These are phyloP conservation scores for Debaryomyces tyrocola DNA, from an alignment of 805 yeast genomes.

Conservation along the genomic window DNA sequence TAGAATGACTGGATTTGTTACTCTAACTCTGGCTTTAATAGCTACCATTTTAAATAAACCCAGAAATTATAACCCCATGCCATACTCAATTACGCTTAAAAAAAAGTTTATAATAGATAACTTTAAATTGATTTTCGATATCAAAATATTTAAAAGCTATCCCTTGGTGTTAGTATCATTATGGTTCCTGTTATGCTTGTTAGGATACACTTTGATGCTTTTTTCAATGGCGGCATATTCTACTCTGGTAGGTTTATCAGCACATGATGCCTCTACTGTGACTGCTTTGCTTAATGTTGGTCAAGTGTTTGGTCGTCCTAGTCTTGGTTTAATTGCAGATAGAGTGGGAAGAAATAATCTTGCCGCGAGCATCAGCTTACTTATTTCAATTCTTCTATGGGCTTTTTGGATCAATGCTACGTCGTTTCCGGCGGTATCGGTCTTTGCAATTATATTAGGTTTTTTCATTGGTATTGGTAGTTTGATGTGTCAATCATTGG, in stretches of 20 bases:
- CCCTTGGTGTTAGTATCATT: slow-evolving; percentile 23
- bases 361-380: slow-evolving; percentile 18
- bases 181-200: slow-evolving; percentile 38
- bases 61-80: slow-evolving; percentile 19
- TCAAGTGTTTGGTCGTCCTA: slow-evolving; percentile 51
- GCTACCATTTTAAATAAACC: slow-evolving; percentile 47
- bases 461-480: slow-evolving; percentile 30
- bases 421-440: slow-evolving; percentile 29
- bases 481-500: slow-evolving; percentile 23
- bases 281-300: slow-evolving; percentile 40
- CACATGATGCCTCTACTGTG: slow-evolving; percentile 29
- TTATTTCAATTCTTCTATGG: slow-evolving; percentile 24
- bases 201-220: slow-evolving; percentile 37
- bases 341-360: slow-evolving; percentile 46
- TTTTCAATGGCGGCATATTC: slow-evolving; percentile 42
- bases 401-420: slow-evolving; percentile 42
- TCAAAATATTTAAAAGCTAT: slow-evolving; percentile 21
- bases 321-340: slow-evolving; percentile 49
- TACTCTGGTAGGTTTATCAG: slow-evolving; percentile 43
- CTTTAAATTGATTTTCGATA: slow-evolving; percentile 29
- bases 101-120: slow-evolving; percentile 12
- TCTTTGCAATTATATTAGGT: slow-evolving; percentile 30
- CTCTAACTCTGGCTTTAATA: slow-evolving; percentile 29
- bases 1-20: slow-evolving; percentile 37
- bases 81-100: slow-evolving; percentile 22